Conservation (phyloP, 108 stramenopile species). For the Schizochytrium sp. region DNA sequence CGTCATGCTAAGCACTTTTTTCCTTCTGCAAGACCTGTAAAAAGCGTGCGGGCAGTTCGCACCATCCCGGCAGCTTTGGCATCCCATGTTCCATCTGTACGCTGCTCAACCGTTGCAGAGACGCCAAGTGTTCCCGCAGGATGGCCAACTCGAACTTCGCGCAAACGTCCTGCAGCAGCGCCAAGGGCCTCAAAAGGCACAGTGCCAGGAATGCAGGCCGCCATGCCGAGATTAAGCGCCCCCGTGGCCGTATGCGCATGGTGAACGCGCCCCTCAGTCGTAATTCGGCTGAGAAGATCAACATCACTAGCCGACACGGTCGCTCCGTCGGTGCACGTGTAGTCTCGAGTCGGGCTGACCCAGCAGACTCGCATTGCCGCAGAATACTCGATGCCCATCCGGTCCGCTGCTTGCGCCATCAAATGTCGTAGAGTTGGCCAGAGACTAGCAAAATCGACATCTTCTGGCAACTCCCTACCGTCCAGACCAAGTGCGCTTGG, state of each 20-base stretch:
- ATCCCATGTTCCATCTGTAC: background rate
- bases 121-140: background rate
- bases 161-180: background rate
- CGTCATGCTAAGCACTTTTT: too few relatives aligned
- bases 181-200: background rate
- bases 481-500: background rate
- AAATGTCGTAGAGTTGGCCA: background rate
- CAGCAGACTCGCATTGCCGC: background rate
- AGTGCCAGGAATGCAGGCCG: background rate
- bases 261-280: background rate
- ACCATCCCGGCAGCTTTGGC: background rate
- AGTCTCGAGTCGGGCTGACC: background rate
- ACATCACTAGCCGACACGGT: background rate
- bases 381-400: background rate
- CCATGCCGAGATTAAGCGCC: slow-evolving; percentile 10
- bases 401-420: background rate
- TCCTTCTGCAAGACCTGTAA: background rate
- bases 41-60: background rate
- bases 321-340: background rate
- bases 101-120: background rate
- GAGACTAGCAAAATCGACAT: background rate
- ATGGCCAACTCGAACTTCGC: background rate
- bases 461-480: background rate
- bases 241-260: slow-evolving; percentile 13
- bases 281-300: background rate